phyloP scores from a whole-genome alignment of 2,329 filamentous ascomycete species.

The Nothomitra cinnamomea region DNA sequence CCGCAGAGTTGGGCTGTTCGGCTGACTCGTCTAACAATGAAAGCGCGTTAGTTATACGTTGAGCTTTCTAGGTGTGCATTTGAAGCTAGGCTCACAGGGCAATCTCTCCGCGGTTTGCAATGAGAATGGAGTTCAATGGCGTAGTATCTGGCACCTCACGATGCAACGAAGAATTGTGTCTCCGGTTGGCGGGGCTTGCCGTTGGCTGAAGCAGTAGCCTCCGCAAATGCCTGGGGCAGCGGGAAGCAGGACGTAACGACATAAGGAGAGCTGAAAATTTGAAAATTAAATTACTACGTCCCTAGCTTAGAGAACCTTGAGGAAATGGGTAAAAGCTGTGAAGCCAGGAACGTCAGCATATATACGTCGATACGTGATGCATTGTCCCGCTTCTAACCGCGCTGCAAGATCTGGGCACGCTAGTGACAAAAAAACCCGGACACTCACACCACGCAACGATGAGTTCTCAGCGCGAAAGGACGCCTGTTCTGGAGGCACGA shows the following conservation, averaged over 20 bases:
- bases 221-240: not conserved
- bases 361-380: too few relatives aligned
- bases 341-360: too few relatives aligned
- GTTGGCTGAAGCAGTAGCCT: not conserved
- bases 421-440: too few relatives aligned
- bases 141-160: conserved; percentile 12
- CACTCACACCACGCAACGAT: too few relatives aligned
- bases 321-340: too few relatives aligned
- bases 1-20: conserved; percentile 76
- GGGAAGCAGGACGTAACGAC: not conserved
- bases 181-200: not conserved
- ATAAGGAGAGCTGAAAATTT: not conserved
- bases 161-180: not conserved
- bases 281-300: too few relatives aligned
- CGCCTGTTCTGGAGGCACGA: too few relatives aligned
- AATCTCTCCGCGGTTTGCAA: conserved; percentile 95
- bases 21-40: conserved; percentile 48
- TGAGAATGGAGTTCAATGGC: conserved; percentile 61
- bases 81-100: conserved; percentile 39
- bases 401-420: too few relatives aligned
- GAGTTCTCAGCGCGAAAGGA: too few relatives aligned
- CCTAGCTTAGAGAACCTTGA: too few relatives aligned
- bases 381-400: too few relatives aligned
- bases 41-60: not conserved
- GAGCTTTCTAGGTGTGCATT: too few relatives aligned